Evolutionary conservation across 2,329 filamentous ascomycete species (phyloP), one percentile per base, ranked within the genome.

Genomic region (Penicillium griseofulvum): DNA sequence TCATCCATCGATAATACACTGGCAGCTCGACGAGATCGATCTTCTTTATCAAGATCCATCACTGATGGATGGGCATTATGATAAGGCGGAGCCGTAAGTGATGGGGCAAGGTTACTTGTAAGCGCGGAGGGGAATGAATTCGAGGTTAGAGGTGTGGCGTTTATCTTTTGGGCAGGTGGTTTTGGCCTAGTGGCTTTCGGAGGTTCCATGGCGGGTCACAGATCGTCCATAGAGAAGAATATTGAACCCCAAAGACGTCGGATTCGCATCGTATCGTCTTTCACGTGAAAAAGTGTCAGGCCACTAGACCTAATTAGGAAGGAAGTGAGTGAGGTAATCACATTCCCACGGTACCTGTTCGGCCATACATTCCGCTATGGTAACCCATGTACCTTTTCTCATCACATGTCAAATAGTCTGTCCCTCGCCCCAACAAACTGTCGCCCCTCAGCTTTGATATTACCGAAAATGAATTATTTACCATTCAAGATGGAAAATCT

Each of bases 1-100:
- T 80, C 77, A 60, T 80, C 77, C 68, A 78, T 76, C 34, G 77
- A 80, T 48, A 79, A 64, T 37, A 78, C 76, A 63, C 77, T 78
- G 54, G 73, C 73, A 37, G 72, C 76, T 59, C 76, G 74, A 63
- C 68, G 73, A 57, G 71, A 71, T 47, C 76, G 73, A 58, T 76
- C 73, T 45, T 76, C 72, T 42, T 50, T 50, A 44, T 50, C 48
- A 14, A 44, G 19, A 50, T 78, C 75, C 69, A 77, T 76, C 60
- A 70, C 63, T 55, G 64, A 55, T 50, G 68, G 51, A 57, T 65
- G 59, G 43, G 65, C 65, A 68, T 71, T 59, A 33, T 70, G 62
- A 33, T 60, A 50, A 19, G 59, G 47, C 54, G 57, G 46, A 57
- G 60, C 22, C 10, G 38, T 26, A 26, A 19, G 38, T 44, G 48